These are phyloP conservation scores for Lepidium sativum DNA, from an alignment of 345 rosid genomes.

Conservation along the genomic window DNA sequence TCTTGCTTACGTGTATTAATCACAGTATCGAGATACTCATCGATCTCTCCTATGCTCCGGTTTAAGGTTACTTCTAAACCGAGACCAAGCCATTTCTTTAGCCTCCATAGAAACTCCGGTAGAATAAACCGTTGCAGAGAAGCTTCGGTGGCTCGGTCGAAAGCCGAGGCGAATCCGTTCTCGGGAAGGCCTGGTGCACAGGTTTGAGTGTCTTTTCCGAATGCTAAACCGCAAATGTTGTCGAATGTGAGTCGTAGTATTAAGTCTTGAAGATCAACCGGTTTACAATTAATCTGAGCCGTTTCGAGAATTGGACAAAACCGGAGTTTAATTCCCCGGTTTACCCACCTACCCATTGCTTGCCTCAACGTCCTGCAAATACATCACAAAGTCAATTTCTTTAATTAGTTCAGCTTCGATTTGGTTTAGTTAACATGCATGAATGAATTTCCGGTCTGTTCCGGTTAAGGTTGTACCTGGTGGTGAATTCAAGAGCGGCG, in stretches of 20 bases:
- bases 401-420: background rate
- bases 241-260: constrained; percentile 89
- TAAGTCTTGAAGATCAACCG: constrained; percentile 83
- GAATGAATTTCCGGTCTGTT: background rate
- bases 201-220: constrained; percentile 85
- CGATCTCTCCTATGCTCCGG: constrained; percentile 65
- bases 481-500: constrained; percentile 96
- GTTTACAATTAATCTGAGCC: constrained; percentile 44
- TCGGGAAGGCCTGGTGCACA: constrained; percentile 68
- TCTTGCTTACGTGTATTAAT: constrained; percentile 69
- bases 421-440: background rate
- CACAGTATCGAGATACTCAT: constrained; percentile 52
- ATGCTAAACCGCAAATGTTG: constrained; percentile 91
- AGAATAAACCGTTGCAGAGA: constrained; percentile 79
- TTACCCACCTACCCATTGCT: constrained; percentile 97
- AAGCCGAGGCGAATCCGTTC: constrained; percentile 69
- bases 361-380: constrained; percentile 63
- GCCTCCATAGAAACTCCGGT: constrained; percentile 77
- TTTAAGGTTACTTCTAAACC: constrained; percentile 80
- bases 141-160: constrained; percentile 91
- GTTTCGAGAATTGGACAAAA: constrained; percentile 65
- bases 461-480: constrained; percentile 32
- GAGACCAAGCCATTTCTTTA: constrained; percentile 70
- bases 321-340: constrained; percentile 60
- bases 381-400: constrained; percentile 13